Evolutionary conservation across 106 monocot genomes (phyloP), one percentile per base, ranked within the genome.

Genomic region (Xerophyta viscosa): DNA sequence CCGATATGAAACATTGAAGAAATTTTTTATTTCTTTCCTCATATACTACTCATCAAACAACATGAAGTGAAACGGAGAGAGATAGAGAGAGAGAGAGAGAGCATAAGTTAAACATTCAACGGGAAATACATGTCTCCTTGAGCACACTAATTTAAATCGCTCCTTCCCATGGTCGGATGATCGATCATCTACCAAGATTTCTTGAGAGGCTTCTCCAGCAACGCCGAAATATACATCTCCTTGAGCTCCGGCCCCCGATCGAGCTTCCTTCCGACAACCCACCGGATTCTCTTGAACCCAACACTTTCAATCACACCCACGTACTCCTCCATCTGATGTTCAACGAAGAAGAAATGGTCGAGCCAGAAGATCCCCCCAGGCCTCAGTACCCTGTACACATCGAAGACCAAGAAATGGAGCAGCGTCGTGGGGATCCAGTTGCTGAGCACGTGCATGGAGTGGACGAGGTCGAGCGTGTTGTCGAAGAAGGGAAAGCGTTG

Each of bases 401-500:
- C 79, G 44, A 69, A 79, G 50, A 79, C 1, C 0, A 51, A 46
- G 36, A 73, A 78, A 15, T 79, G 73, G 26, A 79, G 50, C 64
- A 73, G 19, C 54, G 13, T 28, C 18, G 68, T 60, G 12, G 73
- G 73, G 3, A 79, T 69, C 79, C 73, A 79, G 58, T 73, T 73
- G 42, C 79, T 76, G 12, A 76, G 53, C 9, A 76, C 75, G 47
- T 76, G 69, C 64, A 76, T 76, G 17, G 75, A 76, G 52, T 76
- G 75, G 45, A 69, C 69, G 9, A 77, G 33, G 48, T 77, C 77
- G 3, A 81, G 52, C 20, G 75, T 81, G 66, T 81, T 75, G 47
- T 75, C 81, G 47, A 81, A 75, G 64, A 81, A 75, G 4, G 80
- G 83, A 26, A 84, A 63, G 31, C 83, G 49, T 63, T 78, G 70